Conservation (phyloP, 2,329 filamentous ascomycete species). For the Microascus cirrosus region DNA sequence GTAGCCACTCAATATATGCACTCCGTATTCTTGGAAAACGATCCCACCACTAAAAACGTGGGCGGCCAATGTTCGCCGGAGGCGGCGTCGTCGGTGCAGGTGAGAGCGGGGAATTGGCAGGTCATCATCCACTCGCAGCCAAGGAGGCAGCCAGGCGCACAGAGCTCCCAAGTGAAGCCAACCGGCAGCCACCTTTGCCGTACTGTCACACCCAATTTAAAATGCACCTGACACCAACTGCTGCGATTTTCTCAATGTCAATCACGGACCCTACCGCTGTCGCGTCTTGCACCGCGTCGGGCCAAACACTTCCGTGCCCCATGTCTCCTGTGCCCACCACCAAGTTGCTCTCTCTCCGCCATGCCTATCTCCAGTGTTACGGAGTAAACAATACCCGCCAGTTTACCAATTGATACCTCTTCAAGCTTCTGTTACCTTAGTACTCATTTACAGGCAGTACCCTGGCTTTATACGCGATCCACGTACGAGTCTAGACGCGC, state of each 20-base stretch:
- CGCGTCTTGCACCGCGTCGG: conserved; percentile 4
- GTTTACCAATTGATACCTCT: background rate
- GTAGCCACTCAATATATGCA: too few species aligned
- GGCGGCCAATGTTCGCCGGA: too few species aligned
- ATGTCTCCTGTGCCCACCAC: background rate
- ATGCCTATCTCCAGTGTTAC: background rate
- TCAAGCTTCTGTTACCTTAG: background rate
- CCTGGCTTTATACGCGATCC: background rate
- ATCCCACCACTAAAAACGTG: too few species aligned
- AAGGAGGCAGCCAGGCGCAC: too few species aligned
- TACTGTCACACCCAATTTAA: background rate
- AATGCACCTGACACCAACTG: background rate
- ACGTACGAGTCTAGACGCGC: background rate
- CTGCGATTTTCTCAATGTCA: background rate
- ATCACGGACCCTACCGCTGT: background rate
- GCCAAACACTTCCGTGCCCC: background rate
- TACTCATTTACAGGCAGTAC: background rate
- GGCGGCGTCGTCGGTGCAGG: too few species aligned
- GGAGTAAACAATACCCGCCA: background rate
- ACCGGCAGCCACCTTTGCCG: too few species aligned
- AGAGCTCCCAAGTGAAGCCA: too few species aligned
- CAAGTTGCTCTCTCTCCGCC: background rate
- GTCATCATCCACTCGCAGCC: too few species aligned
- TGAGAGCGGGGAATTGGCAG: too few species aligned
- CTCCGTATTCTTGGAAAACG: too few species aligned